Evolutionary conservation across 345 rosid species (phyloP).

Genomic region (Moringa oleifera): DNA sequence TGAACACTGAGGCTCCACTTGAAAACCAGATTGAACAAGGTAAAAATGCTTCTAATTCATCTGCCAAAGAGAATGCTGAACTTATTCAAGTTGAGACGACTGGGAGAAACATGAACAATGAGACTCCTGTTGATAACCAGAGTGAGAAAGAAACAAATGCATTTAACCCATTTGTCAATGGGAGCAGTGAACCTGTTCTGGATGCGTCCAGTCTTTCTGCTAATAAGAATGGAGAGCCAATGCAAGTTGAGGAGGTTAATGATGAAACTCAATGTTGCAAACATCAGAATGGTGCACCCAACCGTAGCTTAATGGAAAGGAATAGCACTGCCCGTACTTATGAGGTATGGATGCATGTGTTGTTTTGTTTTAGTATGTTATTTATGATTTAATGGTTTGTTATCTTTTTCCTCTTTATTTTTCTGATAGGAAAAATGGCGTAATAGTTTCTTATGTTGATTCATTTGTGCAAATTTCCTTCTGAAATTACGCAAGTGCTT

Average conservation of each 20-base stretch:
- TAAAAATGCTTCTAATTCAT: background rate
- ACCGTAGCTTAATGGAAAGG: constrained; percentile 45
- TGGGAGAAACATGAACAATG: no score
- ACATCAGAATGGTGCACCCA: constrained; percentile 18
- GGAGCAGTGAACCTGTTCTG: background rate
- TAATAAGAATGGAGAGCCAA: background rate
- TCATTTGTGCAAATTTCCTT: no score
- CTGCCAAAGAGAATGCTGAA: no score
- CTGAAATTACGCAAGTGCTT: no score
- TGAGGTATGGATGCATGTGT: constrained; percentile 31
- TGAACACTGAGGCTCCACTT: constrained; percentile 2
- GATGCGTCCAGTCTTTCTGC: background rate
- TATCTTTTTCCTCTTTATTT: no score
- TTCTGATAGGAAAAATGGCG: no score
- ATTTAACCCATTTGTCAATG: no score
- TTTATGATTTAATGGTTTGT: background rate
- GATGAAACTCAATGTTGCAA: constrained; percentile 13
- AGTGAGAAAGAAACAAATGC: no score
- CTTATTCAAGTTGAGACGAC: no score
- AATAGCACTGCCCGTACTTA: constrained; percentile 40
- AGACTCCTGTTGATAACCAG: no score
- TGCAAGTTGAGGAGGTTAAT: constrained; percentile 14
- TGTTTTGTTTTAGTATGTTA: background rate
- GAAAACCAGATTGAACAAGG: constrained; percentile 13
- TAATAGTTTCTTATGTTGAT: background rate